Evolutionary conservation across 805 yeast species (phyloP).

Genomic region (Candida broadrunensis): DNA sequence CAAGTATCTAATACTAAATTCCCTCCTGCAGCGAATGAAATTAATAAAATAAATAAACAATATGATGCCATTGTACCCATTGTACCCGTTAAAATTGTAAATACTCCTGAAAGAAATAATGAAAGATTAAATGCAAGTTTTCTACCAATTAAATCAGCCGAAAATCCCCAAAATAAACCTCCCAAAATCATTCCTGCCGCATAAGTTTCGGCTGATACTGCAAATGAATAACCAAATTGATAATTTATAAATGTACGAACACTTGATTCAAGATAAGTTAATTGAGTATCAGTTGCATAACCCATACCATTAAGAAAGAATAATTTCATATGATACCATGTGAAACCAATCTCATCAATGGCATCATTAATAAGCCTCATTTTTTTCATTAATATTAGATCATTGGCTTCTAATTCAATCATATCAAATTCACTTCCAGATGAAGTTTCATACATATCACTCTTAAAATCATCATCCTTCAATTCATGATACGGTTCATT

Average conservation of each 20-base stretch:
- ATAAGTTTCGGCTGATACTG: conserved; percentile 39
- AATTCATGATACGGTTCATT: too few relatives aligned
- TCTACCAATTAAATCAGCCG: conserved; percentile 55
- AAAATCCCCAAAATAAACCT: conserved; percentile 53
- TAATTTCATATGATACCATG: conserved; percentile 50
- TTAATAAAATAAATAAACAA: conserved; percentile 18
- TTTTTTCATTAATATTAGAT: conserved; percentile 26
- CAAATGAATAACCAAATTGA: conserved; percentile 45
- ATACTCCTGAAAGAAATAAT: conserved; percentile 17
- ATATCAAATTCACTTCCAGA: conserved; percentile 11
- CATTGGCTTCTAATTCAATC: conserved; percentile 22
- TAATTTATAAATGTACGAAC: conserved; percentile 45
- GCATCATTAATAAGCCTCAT: conserved; percentile 28
- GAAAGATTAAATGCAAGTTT: conserved; percentile 44
- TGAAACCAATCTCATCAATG: conserved; percentile 42
- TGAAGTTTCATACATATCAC: background rate
- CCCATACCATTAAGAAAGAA: conserved; percentile 57
- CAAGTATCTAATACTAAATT: conserved; percentile 27
- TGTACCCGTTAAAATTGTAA: conserved; percentile 23
- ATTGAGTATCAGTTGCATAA: conserved; percentile 52
- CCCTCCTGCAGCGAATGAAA: conserved; percentile 24
- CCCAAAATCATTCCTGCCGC: conserved; percentile 49
- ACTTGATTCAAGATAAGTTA: conserved; percentile 45
- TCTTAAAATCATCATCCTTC: background rate
- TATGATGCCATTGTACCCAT: conserved; percentile 23